Conservation (phyloP, 2,329 filamentous ascomycete genomes). For the Colletotrichum abscissum region DNA sequence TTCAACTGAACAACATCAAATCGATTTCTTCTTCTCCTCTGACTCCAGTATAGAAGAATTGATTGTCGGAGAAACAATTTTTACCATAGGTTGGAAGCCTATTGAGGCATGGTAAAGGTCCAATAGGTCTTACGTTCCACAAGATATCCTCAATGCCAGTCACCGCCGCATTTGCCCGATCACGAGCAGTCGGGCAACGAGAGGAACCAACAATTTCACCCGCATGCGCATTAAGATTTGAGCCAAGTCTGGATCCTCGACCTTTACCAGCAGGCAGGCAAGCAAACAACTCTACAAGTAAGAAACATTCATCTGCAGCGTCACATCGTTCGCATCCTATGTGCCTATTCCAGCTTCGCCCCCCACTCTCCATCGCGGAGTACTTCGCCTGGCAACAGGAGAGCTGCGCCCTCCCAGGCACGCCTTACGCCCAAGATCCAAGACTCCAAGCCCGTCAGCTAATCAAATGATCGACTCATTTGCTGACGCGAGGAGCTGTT, state of each 20-base stretch:
- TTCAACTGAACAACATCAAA: no score
- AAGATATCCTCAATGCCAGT: neutral
- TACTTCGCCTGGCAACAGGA: neutral
- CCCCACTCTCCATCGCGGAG: neutral
- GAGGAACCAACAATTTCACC: neutral
- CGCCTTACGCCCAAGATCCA: slow-evolving; percentile 11
- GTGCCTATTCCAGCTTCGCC: neutral
- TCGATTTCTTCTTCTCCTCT: neutral
- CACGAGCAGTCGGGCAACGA: neutral
- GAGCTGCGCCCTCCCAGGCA: neutral
- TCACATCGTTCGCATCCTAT: neutral
- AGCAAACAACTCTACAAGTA: neutral
- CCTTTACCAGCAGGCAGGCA: neutral
- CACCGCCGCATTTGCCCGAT: neutral
- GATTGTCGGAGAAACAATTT: fast-evolving
- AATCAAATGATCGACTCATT: neutral
- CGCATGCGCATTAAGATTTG: neutral
- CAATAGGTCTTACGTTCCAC: neutral
- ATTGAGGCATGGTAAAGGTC: no score
- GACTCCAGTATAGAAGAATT: no score
- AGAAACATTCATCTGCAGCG: neutral
- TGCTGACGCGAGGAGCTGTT: neutral
- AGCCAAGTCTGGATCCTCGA: neutral
- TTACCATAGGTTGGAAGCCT: no score
- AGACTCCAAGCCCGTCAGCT: neutral